These are phyloP conservation scores for Cudoniella acicularis DNA, from an alignment of 495 filamentous ascomycete genomes.

Conservation along the genomic window DNA sequence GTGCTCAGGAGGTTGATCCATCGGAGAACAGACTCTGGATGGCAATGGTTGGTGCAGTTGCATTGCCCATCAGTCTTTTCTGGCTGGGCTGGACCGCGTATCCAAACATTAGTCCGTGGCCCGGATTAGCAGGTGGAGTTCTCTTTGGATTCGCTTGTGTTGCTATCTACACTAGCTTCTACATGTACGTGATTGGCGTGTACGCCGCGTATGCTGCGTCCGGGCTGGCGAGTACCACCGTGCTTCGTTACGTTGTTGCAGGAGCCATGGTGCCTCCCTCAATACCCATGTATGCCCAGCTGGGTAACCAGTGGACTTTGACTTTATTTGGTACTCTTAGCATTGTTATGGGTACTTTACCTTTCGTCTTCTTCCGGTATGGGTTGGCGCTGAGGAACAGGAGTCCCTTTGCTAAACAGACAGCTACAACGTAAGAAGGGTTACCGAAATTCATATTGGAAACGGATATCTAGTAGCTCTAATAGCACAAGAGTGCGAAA, in stretches of 20 bases:
- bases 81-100: conserved; percentile 57
- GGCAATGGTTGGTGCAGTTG: conserved; percentile 49
- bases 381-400: too few relatives aligned
- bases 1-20: conserved; percentile 15
- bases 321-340: too few relatives aligned
- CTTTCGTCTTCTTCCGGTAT: too few relatives aligned
- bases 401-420: too few relatives aligned
- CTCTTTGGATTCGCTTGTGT: conserved; percentile 55
- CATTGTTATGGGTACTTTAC: too few relatives aligned
- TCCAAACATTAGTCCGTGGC: conserved; percentile 36
- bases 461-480: too few relatives aligned
- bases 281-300: too few relatives aligned
- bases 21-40: conserved; percentile 56
- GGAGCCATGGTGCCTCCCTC: neutral
- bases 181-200: conserved; percentile 63
- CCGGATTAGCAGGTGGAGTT: too few relatives aligned
- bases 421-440: too few relatives aligned
- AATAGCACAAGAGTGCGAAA: too few relatives aligned
- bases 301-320: too few relatives aligned
- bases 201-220: conserved; percentile 60
- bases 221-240: conserved; percentile 50
- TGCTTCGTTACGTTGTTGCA: neutral
- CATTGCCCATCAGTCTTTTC: conserved; percentile 51
- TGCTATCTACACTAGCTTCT: conserved; percentile 56
- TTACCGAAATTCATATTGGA: too few relatives aligned